Evolutionary conservation across 208 protist species (phyloP).

Genomic region (Porcisia hertigi): DNA sequence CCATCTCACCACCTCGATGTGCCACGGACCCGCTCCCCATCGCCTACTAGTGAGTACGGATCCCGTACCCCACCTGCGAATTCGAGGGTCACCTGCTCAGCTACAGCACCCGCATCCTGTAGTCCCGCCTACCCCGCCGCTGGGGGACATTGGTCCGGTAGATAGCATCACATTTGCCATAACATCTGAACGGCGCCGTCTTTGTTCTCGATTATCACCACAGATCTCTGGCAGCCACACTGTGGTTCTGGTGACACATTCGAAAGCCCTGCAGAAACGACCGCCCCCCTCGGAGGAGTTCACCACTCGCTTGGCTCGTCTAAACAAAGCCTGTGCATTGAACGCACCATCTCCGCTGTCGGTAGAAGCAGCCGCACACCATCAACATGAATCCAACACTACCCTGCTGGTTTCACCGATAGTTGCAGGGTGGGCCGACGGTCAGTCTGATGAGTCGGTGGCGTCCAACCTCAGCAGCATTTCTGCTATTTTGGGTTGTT

Average conservation of each 20-base stretch:
- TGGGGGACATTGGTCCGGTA: not conserved
- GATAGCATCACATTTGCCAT: slow-evolving; percentile 31
- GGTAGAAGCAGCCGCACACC: not conserved
- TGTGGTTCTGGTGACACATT: not conserved
- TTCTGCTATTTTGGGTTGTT: not conserved
- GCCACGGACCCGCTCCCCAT: too few species aligned
- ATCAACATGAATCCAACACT: not conserved
- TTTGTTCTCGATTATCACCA: not conserved
- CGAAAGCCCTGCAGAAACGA: not conserved
- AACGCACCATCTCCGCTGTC: not conserved
- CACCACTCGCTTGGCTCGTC: slow-evolving; percentile 2
- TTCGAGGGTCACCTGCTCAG: not conserved
- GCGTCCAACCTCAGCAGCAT: not conserved
- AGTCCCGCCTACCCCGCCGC: not conserved
- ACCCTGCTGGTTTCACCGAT: not conserved
- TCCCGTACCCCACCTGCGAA: not conserved
- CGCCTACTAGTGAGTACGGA: too few species aligned
- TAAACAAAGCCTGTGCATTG: not conserved
- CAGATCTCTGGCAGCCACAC: not conserved
- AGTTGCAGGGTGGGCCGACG: too few species aligned
- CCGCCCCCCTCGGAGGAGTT: slow-evolving; percentile 4
- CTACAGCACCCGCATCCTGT: not conserved
- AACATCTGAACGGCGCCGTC: slow-evolving; percentile 13
- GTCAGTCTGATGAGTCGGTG: not conserved
- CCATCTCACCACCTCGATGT: not conserved